phyloP scores from a whole-genome alignment of 1,284 basidiomycete species.

The Ceratobasidium theobromae region DNA sequence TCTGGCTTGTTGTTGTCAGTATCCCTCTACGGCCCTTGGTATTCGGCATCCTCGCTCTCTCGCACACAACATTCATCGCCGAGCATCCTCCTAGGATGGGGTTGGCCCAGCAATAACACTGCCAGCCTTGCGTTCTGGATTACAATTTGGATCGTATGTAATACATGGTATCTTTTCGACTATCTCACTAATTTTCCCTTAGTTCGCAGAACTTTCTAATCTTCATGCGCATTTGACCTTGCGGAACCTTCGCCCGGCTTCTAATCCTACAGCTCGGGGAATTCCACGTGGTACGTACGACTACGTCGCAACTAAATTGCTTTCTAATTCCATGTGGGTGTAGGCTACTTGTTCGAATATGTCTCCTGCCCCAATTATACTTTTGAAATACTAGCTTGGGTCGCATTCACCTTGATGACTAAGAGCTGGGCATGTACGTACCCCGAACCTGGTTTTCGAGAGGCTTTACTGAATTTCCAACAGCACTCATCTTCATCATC shows the following conservation, averaged over 20 bases:
- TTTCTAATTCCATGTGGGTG: constrained; percentile 37
- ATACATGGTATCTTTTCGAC: neutral
- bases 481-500: constrained; percentile 72
- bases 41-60: constrained; percentile 62
- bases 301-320: too few relatives aligned
- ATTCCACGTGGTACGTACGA: constrained; percentile 63
- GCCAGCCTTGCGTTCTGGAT: constrained; percentile 39
- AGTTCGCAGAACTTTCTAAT: constrained; percentile 91
- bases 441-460: neutral
- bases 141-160: constrained; percentile 73
- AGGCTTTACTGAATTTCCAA: constrained; percentile 27
- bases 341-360: constrained; percentile 75
- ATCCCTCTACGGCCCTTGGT: constrained; percentile 71
- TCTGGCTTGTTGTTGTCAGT: constrained; percentile 71
- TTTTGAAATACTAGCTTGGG: constrained; percentile 85
- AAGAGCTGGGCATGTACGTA: constrained; percentile 71
- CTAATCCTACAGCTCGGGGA: constrained; percentile 75
- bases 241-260: constrained; percentile 74
- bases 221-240: constrained; percentile 80
- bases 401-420: constrained; percentile 75
- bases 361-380: constrained; percentile 95
- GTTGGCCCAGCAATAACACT: constrained; percentile 9
- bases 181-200: constrained; percentile 17
- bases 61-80: constrained; percentile 49
- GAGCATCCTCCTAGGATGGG: constrained; percentile 19